These are phyloP conservation scores for Talaromyces proteolyticus DNA, from an alignment of 495 filamentous ascomycete species.

Conservation along the genomic window DNA sequence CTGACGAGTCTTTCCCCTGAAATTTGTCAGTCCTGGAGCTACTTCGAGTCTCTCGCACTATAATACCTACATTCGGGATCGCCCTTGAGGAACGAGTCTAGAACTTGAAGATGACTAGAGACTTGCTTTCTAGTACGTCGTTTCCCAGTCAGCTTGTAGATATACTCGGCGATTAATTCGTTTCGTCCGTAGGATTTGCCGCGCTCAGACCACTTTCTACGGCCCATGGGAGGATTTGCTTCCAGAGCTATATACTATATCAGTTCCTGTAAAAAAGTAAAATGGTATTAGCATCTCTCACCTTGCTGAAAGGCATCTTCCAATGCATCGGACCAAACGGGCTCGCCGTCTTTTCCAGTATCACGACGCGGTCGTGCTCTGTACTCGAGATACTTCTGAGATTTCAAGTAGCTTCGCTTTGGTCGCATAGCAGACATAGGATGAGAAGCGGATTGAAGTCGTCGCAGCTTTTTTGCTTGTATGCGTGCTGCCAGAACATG, in stretches of 20 bases:
- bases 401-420: constrained; percentile 38
- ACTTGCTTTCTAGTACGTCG: constrained; percentile 76
- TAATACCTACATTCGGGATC: constrained; percentile 45
- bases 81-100: constrained; percentile 71
- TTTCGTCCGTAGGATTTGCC: constrained; percentile 80
- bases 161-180: constrained; percentile 81
- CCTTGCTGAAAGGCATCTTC: constrained; percentile 89
- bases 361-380: constrained; percentile 60
- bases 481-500: constrained; percentile 27
- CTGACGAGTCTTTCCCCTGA: constrained; percentile 40
- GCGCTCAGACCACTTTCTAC: constrained; percentile 67
- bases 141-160: constrained; percentile 63
- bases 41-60: neutral
- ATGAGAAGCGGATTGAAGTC: constrained; percentile 31
- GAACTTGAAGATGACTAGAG: constrained; percentile 95
- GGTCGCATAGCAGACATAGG: constrained; percentile 23
- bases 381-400: constrained; percentile 54
- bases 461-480: constrained; percentile 32
- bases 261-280: too few species aligned
- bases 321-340: constrained; percentile 75
- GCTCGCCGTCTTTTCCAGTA: constrained; percentile 45
- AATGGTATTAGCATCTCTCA: constrained; percentile 36
- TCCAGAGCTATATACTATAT: constrained; percentile 66
- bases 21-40: neutral
- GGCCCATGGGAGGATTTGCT: constrained; percentile 74